These are phyloP conservation scores for Poa annua DNA, from an alignment of 176 grass and related monocot species.

Conservation along the genomic window DNA sequence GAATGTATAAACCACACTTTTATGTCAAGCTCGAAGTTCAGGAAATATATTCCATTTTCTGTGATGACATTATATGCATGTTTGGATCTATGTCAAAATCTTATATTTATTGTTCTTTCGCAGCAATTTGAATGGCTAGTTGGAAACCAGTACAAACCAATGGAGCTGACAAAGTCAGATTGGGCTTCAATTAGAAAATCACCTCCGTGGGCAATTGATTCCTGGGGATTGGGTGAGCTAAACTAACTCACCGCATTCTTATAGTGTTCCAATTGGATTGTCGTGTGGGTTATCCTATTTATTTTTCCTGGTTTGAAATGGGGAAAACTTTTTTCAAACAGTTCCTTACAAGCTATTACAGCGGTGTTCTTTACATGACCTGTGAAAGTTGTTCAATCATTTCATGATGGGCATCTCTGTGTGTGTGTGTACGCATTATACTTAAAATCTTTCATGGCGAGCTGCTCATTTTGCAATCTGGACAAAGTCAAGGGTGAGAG, in stretches of 20 bases:
- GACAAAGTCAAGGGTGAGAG: neutral
- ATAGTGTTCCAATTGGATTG: slow-evolving; percentile 26
- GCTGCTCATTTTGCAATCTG: slow-evolving; percentile 34
- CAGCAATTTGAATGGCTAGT: slow-evolving; percentile 99
- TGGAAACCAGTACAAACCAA: slow-evolving; percentile 89
- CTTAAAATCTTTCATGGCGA: slow-evolving; percentile 4
- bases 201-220: slow-evolving; percentile 95
- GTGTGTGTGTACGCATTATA: neutral
- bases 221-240: slow-evolving; percentile 92
- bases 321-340: neutral
- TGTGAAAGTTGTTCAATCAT: neutral
- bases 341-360: slow-evolving; percentile 12
- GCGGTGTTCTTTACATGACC: neutral
- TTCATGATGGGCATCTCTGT: neutral
- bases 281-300: slow-evolving; percentile 30
- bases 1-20: slow-evolving; percentile 16
- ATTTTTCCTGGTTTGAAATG: slow-evolving; percentile 28
- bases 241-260: slow-evolving; percentile 36
- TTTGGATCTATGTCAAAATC: slow-evolving; percentile 20
- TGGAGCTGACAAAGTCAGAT: slow-evolving; percentile 95
- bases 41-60: slow-evolving; percentile 2
- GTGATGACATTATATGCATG: slow-evolving; percentile 16
- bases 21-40: slow-evolving; percentile 26
- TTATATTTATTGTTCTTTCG: slow-evolving; percentile 28
- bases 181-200: slow-evolving; percentile 95